phyloP scores from a whole-genome alignment of 352 stramenopile genomes.

The Phytophthora quininea region DNA sequence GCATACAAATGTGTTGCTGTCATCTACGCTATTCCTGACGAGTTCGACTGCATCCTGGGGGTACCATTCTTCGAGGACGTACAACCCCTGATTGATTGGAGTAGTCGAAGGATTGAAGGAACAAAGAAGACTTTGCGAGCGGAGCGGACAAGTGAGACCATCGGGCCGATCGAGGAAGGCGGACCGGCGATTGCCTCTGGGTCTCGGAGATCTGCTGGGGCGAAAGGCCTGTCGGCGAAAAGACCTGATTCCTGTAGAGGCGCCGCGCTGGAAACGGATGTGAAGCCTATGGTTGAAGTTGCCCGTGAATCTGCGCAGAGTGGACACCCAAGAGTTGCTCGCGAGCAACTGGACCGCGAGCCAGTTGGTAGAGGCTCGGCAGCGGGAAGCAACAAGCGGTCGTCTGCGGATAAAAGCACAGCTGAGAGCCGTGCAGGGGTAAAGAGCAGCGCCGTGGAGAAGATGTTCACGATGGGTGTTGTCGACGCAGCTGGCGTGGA shows the following conservation, averaged over 20 bases:
- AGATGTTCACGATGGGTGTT: conserved; percentile 14
- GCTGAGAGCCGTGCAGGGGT: conserved; percentile 1
- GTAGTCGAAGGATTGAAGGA: conserved; percentile 11
- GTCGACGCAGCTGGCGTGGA: conserved; percentile 6
- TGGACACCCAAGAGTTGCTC: background rate
- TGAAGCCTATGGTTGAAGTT: conserved; percentile 2
- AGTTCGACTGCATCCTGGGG: conserved; percentile 15
- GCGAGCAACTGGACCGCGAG: conserved; percentile 3
- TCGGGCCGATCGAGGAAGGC: conserved; percentile 10
- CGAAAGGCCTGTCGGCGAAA: conserved; percentile 20
- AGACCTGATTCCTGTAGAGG: conserved; percentile 16
- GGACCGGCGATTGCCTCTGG: conserved; percentile 8
- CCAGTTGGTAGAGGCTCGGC: background rate
- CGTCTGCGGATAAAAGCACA: background rate
- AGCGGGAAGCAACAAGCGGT: background rate
- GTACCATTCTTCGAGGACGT: conserved; percentile 20
- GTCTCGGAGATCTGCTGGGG: conserved; percentile 13
- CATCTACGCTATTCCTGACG: background rate
- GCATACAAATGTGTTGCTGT: conserved; percentile 2
- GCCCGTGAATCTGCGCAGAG: conserved; percentile 2
- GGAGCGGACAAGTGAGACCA: conserved; percentile 2
- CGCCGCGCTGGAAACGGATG: conserved; percentile 21
- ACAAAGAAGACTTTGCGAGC: conserved; percentile 7
- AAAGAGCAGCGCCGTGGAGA: conserved; percentile 13
- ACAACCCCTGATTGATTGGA: conserved; percentile 12